Evolutionary conservation across 2,329 filamentous ascomycete genomes (phyloP).

Genomic region (Furcasterigmium sp.): DNA sequence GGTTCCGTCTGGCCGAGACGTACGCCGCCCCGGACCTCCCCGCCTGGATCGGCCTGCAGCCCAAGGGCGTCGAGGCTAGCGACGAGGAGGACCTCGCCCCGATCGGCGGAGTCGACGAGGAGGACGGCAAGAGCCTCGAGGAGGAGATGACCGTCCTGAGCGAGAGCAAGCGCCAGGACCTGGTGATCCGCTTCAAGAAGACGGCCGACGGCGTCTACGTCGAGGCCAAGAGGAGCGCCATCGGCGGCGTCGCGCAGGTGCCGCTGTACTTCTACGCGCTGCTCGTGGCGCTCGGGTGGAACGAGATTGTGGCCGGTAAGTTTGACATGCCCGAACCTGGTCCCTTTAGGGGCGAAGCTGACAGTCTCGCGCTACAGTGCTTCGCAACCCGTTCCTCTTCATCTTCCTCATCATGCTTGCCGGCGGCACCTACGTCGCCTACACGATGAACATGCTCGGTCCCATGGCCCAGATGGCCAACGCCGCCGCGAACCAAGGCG

Average conservation of each 20-base stretch:
- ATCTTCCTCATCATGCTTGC: conserved; percentile 75
- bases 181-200: conserved; percentile 96
- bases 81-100: conserved; percentile 87
- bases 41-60: conserved; percentile 75
- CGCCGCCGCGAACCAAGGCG: conserved; percentile 77
- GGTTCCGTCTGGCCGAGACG: conserved; percentile 73
- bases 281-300: conserved; percentile 92
- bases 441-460: conserved; percentile 90
- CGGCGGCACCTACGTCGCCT: conserved; percentile 80
- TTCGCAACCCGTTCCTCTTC: conserved; percentile 92
- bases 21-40: conserved; percentile 76
- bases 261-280: conserved; percentile 92
- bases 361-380: conserved; percentile 54
- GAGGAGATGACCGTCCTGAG: conserved; percentile 95
- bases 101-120: conserved; percentile 91
- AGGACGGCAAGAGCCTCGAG: conserved; percentile 88
- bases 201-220: conserved; percentile 96
- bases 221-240: conserved; percentile 93
- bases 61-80: conserved; percentile 66
- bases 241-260: conserved; percentile 90
- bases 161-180: conserved; percentile 84
- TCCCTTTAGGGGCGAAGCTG: conserved; percentile 4
- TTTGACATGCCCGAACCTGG: conserved; percentile 5
- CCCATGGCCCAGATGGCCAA: conserved; percentile 95
- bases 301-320: conserved; percentile 91